Evolutionary conservation across 1,284 basidiomycete genomes (phyloP), one percentile per base, ranked within the genome.

Genomic region (Ustilago loliicola): DNA sequence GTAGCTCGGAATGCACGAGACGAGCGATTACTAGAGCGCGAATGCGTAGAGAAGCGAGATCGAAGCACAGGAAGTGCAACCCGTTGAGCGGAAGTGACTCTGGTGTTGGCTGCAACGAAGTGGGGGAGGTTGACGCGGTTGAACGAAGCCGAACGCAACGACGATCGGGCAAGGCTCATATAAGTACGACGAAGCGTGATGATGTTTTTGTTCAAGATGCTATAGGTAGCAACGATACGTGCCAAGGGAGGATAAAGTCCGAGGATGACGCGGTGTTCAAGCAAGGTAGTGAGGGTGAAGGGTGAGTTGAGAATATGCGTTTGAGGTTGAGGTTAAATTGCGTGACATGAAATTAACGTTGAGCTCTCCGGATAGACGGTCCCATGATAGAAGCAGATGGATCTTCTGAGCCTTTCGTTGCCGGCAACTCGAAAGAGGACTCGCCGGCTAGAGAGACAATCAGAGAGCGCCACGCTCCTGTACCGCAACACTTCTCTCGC

Each of bases 141-240:
- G 61, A 67, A 59, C 61, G 63, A 61, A 48, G 67, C 48, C 64
- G 68, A 71, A n/a, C 73, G 65, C 29, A 73, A 58, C 58, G 66
- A 65, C 32, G 66, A 73, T 64, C 71, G 65, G 50, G 61, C 66
- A 55, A 68, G 51, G 72, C 72, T 76, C 72, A 76, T 76, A 71
- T 56, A 76, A 67, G 50, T 59, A 59, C 17, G 29, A 32, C 25
- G 53, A 27, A 45, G 30, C 27, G 48, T 23, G 19, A 23, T 25
- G 53, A 25, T 55, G 52, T 23, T n/a, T 19, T 32, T 34, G 52
- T 15, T 10, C 15, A 47, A 13, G 38, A 29, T 42, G 63, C 30
- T 47, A 48, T 8, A 38, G n/a, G 21, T 52, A 50, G 47, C 34
- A 30, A 29, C 11, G 57, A 59, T 30, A 45, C 19, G 17, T 55